Percentiles rank a stretch among this genome's conserved stretches.
Evolutionary conservation across 2,329 filamentous ascomycete genomes (phyloP).

Genomic region (Calonectria pseudoreteaudii): DNA sequence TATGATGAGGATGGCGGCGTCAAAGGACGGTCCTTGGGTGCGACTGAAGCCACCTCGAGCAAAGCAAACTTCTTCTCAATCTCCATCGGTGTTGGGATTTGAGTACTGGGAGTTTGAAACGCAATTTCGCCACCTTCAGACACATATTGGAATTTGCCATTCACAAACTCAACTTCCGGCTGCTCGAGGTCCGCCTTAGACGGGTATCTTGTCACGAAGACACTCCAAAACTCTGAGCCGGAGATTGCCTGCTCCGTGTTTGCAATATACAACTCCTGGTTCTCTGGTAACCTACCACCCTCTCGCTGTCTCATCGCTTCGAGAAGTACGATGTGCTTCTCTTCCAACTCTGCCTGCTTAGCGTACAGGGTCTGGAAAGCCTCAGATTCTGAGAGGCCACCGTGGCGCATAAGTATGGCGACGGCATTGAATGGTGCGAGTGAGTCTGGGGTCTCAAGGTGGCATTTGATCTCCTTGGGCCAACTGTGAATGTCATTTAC

Average conservation of each 20-base stretch:
- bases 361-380: neutral
- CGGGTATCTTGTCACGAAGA: neutral
- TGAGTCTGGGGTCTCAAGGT: neutral
- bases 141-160: neutral
- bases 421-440: neutral
- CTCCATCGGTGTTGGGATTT: neutral
- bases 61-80: neutral
- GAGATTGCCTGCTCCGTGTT: neutral
- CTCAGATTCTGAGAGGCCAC: neutral
- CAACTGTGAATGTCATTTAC: neutral
- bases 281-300: neutral
- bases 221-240: neutral
- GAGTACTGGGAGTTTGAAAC: neutral
- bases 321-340: neutral
- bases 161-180: neutral
- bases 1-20: neutral
- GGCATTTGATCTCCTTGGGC: constrained; percentile 1
- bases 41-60: neutral
- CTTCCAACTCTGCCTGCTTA: neutral
- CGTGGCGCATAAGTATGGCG: neutral
- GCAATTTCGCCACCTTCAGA: neutral
- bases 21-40: neutral
- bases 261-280: neutral
- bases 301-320: neutral
- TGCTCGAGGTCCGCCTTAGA: neutral